Conservation (phyloP, 192 early-diverging fungal species). For the Mortierella claussenii region DNA sequence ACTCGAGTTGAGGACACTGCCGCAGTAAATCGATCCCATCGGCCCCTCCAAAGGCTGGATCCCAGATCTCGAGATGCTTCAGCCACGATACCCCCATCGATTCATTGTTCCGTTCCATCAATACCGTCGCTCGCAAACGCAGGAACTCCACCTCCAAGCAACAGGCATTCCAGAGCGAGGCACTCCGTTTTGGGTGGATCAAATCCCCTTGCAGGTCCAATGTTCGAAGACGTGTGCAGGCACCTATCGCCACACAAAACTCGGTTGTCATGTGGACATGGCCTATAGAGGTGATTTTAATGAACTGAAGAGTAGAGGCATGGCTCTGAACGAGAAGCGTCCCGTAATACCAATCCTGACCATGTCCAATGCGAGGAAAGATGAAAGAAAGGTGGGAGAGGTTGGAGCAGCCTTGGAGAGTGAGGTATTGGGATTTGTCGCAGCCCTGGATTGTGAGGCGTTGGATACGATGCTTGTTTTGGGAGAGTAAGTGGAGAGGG, state of each 20-base stretch:
- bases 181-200: neutral
- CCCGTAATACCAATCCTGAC: neutral
- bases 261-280: neutral
- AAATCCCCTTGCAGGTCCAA: neutral
- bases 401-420: neutral
- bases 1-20: neutral
- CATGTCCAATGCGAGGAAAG: neutral
- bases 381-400: neutral
- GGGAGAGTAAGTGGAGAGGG: neutral
- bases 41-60: neutral
- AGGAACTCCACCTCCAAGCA: neutral
- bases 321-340: neutral
- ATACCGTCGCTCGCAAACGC: neutral
- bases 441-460: neutral
- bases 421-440: neutral
- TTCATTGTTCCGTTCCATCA: neutral
- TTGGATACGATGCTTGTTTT: conserved; percentile 9
- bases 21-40: neutral
- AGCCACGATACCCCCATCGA: neutral
- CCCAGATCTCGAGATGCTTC: neutral
- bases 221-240: neutral
- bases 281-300: neutral
- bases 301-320: neutral
- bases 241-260: neutral
- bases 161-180: conserved; percentile 5